phyloP scores from a whole-genome alignment of 345 rosid genomes.

The Boechera divaricarpa region DNA sequence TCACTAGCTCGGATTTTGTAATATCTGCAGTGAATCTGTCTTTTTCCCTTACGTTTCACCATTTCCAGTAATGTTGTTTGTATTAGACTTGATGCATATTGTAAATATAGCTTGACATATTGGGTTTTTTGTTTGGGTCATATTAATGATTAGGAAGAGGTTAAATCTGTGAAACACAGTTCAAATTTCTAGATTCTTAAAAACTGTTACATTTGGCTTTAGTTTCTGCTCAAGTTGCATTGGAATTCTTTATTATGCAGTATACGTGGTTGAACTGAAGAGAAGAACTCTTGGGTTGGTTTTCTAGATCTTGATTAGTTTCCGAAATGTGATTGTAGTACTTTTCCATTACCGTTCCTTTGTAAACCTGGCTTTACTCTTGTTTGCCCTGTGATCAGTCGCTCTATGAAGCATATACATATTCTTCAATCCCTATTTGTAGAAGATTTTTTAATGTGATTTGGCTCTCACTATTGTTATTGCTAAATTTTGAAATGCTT shows the following conservation, averaged over 20 bases:
- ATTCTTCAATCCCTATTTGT: background rate
- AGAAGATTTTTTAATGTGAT: background rate
- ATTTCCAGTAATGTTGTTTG: background rate
- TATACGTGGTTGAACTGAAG: background rate
- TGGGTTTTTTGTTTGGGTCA: background rate
- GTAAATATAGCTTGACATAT: background rate
- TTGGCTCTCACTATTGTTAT: background rate
- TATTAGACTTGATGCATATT: background rate
- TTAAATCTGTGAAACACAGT: background rate
- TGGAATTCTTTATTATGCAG: background rate
- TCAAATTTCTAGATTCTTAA: background rate
- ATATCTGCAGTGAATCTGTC: background rate
- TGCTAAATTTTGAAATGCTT: conserved; percentile 2
- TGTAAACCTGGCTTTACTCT: background rate
- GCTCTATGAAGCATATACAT: background rate
- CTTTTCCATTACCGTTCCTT: too few species aligned
- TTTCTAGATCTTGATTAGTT: conserved; percentile 7
- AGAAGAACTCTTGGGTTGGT: background rate
- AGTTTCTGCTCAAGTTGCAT: conserved; percentile 20
- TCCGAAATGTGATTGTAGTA: background rate
- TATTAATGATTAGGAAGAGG: too few species aligned
- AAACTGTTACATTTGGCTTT: background rate
- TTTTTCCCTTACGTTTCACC: background rate
- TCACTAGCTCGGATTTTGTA: background rate
- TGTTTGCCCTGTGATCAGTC: conserved; percentile 11